A percentile compares a stretch with the other conserved stretches of the same genome.
phyloP scores from a whole-genome alignment of 176 grass and related monocot genomes.

The Musa acuminata region DNA sequence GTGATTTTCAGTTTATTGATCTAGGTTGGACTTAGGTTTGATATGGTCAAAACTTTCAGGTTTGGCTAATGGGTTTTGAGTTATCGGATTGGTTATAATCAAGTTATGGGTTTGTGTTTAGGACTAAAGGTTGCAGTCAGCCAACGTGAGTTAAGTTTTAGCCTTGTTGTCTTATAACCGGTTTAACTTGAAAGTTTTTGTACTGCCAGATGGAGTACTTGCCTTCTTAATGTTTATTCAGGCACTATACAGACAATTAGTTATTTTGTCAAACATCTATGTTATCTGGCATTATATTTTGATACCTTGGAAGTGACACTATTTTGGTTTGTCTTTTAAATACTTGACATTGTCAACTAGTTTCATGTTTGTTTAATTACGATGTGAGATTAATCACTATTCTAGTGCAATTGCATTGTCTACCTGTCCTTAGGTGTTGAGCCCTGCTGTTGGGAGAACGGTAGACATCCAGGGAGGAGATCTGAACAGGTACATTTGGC shows the following conservation, averaged over 20 bases:
- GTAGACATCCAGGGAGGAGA: constrained; percentile 44
- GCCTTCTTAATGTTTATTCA: not conserved
- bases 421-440: constrained; percentile 38
- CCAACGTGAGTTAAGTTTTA: not conserved
- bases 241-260: not conserved
- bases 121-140: not conserved
- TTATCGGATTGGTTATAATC: not conserved
- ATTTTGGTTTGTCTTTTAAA: not conserved
- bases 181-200: not conserved
- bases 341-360: not conserved
- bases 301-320: not conserved
- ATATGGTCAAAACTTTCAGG: not conserved
- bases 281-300: not conserved
- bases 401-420: constrained; percentile 17
- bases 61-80: not conserved
- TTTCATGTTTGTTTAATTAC: not conserved
- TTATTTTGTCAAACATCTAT: not conserved
- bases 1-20: not conserved
- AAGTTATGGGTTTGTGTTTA: not conserved
- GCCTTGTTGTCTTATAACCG: not conserved
- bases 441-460: constrained; percentile 44
- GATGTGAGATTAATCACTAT: not conserved
- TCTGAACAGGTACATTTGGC: constrained; percentile 46
- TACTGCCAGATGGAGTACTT: not conserved
- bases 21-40: not conserved